Evolutionary conservation across 2,329 filamentous ascomycete species (phyloP), one percentile per base, ranked within the genome.

Genomic region (Beauveria asiatica): DNA sequence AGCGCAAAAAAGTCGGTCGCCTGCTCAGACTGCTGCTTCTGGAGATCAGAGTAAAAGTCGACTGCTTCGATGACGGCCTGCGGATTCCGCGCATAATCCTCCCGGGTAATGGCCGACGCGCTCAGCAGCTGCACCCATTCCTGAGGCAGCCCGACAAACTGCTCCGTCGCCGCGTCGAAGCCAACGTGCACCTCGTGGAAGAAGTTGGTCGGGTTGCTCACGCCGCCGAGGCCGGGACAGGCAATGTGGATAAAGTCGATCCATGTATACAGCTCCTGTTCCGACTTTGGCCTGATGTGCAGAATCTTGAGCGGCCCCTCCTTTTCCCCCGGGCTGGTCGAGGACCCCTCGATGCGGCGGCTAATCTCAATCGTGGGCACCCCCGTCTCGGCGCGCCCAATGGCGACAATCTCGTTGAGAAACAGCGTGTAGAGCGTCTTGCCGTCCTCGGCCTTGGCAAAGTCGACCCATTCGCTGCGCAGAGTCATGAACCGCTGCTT

Each of bases 171-270:
- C 21, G 90, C 90, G 70, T 96, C 92, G 70, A 96, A 96, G 62
- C 91, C 92, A 64, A 96, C 92, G 71, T 96, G 92, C 30, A 96
- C 90, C 55, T 90, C 87, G 72, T 96, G 92, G 23, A 87, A 90
- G 76, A 96, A 96, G 75, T 95, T 95, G 62, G 92, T 96, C 6
- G 92, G 92, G 73, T 96, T 95, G 74, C 90, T 95, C 60, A 96
- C 92, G 65, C 92, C 92, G 61, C 92, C 90, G 89, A 96, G 94
- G 63, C 89, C 91, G 9, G 92, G 91, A 71, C 90, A 96, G 65
- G 91, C 86, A 67, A 91, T 89, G 71, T 96, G 96, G 65, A 96
- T 92, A 71, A 89, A 89, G 72, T 96, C 92, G 67, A 96, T 94
- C 92, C 92, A 96, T 67, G 92, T 89, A 73, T 96, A 96, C 59